Evolutionary conservation across 768 basidiomycete genomes (phyloP).

Genomic region (Leucogyrophana mollusca): DNA sequence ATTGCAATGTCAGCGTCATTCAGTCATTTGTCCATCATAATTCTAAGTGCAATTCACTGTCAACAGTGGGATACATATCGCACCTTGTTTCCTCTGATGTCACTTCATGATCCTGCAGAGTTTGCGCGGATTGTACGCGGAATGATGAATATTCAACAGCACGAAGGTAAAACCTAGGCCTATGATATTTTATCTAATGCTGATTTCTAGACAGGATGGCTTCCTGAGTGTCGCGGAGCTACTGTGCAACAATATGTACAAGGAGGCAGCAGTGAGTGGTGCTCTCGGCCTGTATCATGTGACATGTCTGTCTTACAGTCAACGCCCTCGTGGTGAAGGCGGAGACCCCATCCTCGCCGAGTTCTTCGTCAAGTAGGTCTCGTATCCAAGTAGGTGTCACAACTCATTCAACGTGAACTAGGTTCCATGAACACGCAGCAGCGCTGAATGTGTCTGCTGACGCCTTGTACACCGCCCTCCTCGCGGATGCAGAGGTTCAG

Average conservation of each 20-base stretch:
- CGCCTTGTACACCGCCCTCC: conserved; percentile 53
- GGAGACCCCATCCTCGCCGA: conserved; percentile 64
- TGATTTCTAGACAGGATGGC: conserved; percentile 48
- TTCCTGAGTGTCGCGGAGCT: conserved; percentile 63
- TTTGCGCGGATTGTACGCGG: conserved; percentile 61
- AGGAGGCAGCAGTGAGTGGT: conserved; percentile 57
- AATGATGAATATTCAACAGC: conserved; percentile 65
- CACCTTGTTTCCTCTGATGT: conserved; percentile 61
- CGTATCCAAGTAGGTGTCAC: not conserved
- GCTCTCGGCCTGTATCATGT: not conserved
- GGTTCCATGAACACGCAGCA: conserved; percentile 50
- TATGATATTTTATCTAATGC: not conserved
- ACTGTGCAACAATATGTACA: conserved; percentile 53
- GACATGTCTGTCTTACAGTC: not conserved
- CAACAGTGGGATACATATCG: conserved; percentile 65
- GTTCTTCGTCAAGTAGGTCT: conserved; percentile 59
- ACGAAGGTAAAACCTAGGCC: conserved; percentile 46
- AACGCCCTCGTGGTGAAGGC: conserved; percentile 31
- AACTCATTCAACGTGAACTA: conserved; percentile 15
- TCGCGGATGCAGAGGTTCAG: conserved; percentile 57
- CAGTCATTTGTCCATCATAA: not conserved
- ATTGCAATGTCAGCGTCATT: conserved; percentile 53
- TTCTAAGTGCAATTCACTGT: not conserved
- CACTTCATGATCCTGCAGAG: conserved; percentile 58
- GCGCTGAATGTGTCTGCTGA: conserved; percentile 45